phyloP scores from a whole-genome alignment of 805 yeast genomes.

The Saccharomycopsis javanensis region DNA sequence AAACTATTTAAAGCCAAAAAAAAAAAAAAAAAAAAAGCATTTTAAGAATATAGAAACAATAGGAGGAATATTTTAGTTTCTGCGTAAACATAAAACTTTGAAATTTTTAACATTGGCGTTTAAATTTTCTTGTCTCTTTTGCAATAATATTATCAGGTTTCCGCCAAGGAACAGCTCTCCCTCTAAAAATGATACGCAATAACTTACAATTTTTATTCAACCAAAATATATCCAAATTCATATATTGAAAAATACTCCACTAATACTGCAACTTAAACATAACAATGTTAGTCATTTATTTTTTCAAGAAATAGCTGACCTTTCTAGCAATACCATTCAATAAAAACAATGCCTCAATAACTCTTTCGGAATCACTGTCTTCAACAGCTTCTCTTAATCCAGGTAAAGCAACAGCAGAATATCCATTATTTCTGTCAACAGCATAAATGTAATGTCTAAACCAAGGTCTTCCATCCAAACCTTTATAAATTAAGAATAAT shows the following conservation, averaged over 20 bases:
- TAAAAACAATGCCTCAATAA: slow-evolving; percentile 32
- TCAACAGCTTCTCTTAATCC: slow-evolving; percentile 47
- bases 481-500: slow-evolving; percentile 35
- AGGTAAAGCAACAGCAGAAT: slow-evolving; percentile 49
- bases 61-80: too few species aligned
- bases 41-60: too few species aligned
- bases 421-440: slow-evolving; percentile 51
- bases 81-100: too few species aligned
- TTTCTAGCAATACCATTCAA: slow-evolving; percentile 18
- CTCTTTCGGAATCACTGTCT: slow-evolving; percentile 31
- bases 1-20: too few species aligned
- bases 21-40: too few species aligned
- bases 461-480: slow-evolving; percentile 44
- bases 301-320: slow-evolving; percentile 5
- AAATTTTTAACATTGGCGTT: too few species aligned
- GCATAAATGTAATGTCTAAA: slow-evolving; percentile 51
- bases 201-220: too few species aligned
- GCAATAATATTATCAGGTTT: too few species aligned
- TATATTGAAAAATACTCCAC: background rate
- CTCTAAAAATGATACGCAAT: too few species aligned
- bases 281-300: background rate
- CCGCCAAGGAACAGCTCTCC: too few species aligned
- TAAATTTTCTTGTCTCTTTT: too few species aligned
- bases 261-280: background rate
- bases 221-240: too few species aligned